Percentiles rank a stretch among this genome's conserved stretches.
Conservation (phyloP, 2,329 filamentous ascomycete genomes). For the Fusarium brevicatenulatum region DNA sequence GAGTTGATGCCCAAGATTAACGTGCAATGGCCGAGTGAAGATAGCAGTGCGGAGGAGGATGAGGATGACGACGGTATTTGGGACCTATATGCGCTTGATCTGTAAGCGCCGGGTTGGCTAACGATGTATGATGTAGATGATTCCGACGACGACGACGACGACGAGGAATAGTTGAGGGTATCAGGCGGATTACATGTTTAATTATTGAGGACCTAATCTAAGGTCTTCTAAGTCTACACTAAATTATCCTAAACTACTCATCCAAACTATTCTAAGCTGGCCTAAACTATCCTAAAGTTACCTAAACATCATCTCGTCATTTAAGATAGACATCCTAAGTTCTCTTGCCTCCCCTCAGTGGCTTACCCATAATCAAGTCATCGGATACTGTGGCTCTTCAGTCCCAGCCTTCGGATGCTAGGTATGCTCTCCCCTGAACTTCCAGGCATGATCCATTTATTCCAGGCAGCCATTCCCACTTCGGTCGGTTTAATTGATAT, state of each 20-base stretch:
- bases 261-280: neutral
- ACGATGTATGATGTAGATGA: slow-evolving; percentile 22
- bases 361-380: neutral
- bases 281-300: neutral
- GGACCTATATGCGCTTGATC: slow-evolving; percentile 44
- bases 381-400: neutral
- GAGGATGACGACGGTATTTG: slow-evolving; percentile 43
- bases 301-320: neutral
- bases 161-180: neutral
- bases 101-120: slow-evolving; percentile 33
- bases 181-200: neutral
- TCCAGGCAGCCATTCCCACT: slow-evolving; percentile 34
- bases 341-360: neutral
- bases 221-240: neutral
- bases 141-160: slow-evolving; percentile 9
- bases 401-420: neutral
- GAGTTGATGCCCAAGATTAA: slow-evolving; percentile 41
- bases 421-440: neutral
- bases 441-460: slow-evolving; percentile 1
- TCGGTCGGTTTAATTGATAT: neutral
- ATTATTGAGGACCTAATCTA: neutral
- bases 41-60: slow-evolving; percentile 24
- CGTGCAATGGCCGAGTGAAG: slow-evolving; percentile 17
- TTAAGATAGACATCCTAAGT: neutral
- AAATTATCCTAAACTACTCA: neutral